Percentiles rank a stretch among this genome's conserved stretches.
Evolutionary conservation across 192 early-diverging fungal species (phyloP).

Genomic region (Linnemannia zychae): DNA sequence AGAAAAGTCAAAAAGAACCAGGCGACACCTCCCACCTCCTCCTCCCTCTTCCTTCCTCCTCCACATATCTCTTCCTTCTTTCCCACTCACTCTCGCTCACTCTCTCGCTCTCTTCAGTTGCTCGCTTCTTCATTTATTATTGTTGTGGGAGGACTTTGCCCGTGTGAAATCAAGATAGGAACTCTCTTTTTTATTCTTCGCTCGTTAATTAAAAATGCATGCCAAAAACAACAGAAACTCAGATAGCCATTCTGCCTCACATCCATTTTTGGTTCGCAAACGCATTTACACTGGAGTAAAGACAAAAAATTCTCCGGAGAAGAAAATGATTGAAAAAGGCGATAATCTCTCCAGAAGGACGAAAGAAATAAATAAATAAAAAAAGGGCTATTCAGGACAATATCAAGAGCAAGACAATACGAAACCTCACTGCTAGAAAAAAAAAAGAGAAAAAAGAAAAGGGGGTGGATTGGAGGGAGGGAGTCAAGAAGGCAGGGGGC

Average conservation of each 20-base stretch:
- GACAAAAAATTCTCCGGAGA: not conserved
- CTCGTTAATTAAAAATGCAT: conserved; percentile 2
- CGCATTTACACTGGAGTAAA: not conserved
- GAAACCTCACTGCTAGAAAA: not conserved
- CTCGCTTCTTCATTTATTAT: not conserved
- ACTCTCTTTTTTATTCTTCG: not conserved
- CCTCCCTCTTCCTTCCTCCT: not conserved
- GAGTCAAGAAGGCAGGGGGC: not conserved
- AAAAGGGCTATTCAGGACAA: not conserved
- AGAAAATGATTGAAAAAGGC: not conserved
- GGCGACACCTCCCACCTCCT: not conserved
- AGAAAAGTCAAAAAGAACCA: not conserved
- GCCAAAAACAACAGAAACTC: not conserved
- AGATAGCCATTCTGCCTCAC: not conserved
- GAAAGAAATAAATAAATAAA: not conserved
- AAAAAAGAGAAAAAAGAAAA: not conserved
- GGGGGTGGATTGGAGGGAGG: not conserved
- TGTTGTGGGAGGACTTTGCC: too few species aligned
- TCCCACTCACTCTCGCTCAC: not conserved
- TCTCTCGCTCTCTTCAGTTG: not conserved
- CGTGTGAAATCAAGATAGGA: conserved; percentile 4
- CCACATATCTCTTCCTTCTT: not conserved
- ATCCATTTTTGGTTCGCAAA: not conserved
- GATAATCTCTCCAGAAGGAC: not conserved
- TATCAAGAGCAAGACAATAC: not conserved